Conservation (phyloP, 495 filamentous ascomycete genomes). For the Hypoxylon rickii region DNA sequence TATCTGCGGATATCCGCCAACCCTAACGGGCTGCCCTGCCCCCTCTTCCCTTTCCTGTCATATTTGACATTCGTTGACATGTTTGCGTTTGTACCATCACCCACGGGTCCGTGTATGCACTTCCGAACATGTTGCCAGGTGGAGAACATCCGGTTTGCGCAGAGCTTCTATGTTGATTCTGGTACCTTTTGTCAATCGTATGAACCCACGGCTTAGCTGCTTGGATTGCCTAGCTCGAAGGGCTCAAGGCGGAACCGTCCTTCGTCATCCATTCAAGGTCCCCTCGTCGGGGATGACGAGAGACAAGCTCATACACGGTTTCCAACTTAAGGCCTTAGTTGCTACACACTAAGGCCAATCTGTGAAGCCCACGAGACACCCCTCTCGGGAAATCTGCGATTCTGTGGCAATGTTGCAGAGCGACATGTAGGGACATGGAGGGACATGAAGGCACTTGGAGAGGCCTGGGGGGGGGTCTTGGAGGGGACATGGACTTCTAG, state of each 20-base stretch:
- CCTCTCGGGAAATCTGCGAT: slow-evolving; percentile 39
- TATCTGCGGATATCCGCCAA: slow-evolving; percentile 34
- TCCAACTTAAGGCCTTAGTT: slow-evolving; percentile 32
- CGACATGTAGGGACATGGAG: slow-evolving; percentile 33
- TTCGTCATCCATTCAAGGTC: slow-evolving; percentile 32
- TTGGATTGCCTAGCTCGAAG: too few relatives aligned
- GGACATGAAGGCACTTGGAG: too few relatives aligned
- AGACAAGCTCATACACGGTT: slow-evolving; percentile 37
- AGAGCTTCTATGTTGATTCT: slow-evolving; percentile 14
- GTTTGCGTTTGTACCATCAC: too few relatives aligned
- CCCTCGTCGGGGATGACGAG: slow-evolving; percentile 39
- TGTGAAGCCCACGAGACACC: slow-evolving; percentile 52
- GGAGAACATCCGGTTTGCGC: slow-evolving; percentile 20
- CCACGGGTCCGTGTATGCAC: slow-evolving; percentile 27
- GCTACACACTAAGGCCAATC: slow-evolving; percentile 45
- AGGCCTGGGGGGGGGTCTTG: too few relatives aligned
- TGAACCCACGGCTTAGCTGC: slow-evolving; percentile 27
- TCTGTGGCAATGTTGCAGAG: slow-evolving; percentile 49
- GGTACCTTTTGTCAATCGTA: slow-evolving; percentile 32
- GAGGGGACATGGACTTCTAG: slow-evolving; percentile 37
- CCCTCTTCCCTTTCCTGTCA: too few relatives aligned
- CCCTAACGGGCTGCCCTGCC: slow-evolving; percentile 8
- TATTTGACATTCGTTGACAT: slow-evolving; percentile 7
- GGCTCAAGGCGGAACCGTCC: slow-evolving; percentile 18
- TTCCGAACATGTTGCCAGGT: slow-evolving; percentile 28